phyloP scores from a whole-genome alignment of 2,329 filamentous ascomycete species.

The Dactylellina parvicollis region DNA sequence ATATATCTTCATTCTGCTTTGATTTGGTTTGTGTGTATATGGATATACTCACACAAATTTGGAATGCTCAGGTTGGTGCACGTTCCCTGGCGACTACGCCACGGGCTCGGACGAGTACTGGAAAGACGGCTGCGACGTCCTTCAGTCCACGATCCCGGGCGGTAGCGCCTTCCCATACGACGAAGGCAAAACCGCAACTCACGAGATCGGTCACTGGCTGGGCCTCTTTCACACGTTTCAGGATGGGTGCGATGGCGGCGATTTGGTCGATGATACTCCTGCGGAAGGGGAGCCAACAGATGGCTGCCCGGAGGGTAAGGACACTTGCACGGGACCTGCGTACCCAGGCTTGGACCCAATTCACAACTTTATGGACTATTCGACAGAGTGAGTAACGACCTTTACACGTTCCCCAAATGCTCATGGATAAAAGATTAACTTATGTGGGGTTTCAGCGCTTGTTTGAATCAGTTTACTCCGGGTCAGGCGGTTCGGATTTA shows the following conservation, averaged over 20 bases:
- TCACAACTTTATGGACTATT: slow-evolving; percentile 61
- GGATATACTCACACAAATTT: too few species aligned
- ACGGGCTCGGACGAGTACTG: slow-evolving; percentile 14
- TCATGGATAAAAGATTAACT: too few species aligned
- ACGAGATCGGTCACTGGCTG: slow-evolving; percentile 61
- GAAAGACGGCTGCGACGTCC: slow-evolving; percentile 36
- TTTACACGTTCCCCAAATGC: too few species aligned
- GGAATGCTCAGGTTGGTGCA: too few species aligned
- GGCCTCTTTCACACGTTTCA: slow-evolving; percentile 60
- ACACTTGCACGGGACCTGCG: slow-evolving; percentile 58
- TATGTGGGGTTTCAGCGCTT: too few species aligned
- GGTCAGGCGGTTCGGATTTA: slow-evolving; percentile 30
- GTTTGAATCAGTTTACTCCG: slow-evolving; percentile 27
- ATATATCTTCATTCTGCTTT: too few species aligned
- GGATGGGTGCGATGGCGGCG: slow-evolving; percentile 57
- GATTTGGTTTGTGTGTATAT: too few species aligned
- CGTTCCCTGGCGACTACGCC: slow-evolving; percentile 11
- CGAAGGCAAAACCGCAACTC: slow-evolving; percentile 57
- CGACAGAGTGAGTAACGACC: slow-evolving; percentile 34
- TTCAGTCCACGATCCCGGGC: slow-evolving; percentile 16
- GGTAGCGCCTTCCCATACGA: slow-evolving; percentile 14
- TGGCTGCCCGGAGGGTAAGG: slow-evolving; percentile 58
- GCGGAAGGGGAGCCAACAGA: slow-evolving; percentile 55
- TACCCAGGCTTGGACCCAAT: slow-evolving; percentile 59
- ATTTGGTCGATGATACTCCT: slow-evolving; percentile 59